These are phyloP conservation scores for Phytophthora pinifolia DNA, from an alignment of 352 stramenopile species.

Conservation along the genomic window DNA sequence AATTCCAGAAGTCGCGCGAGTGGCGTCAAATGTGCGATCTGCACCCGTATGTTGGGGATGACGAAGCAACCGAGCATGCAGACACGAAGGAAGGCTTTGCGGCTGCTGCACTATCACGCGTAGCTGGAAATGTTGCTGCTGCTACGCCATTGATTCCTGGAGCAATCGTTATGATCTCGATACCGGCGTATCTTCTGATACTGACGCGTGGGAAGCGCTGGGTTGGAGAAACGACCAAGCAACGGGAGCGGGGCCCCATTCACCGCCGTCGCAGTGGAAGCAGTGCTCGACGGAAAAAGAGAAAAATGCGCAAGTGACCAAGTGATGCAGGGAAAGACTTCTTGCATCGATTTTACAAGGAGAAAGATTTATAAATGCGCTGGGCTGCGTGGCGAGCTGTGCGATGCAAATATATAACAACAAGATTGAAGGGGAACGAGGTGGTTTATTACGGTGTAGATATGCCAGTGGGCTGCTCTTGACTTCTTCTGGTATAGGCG, in stretches of 20 bases:
- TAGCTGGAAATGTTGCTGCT: slow-evolving; percentile 19
- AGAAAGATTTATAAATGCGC: slow-evolving; percentile 4
- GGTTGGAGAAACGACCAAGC: slow-evolving; percentile 27
- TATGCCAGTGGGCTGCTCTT: too few relatives aligned
- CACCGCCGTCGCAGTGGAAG: slow-evolving; percentile 24
- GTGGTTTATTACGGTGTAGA: too few relatives aligned
- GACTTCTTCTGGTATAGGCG: too few relatives aligned
- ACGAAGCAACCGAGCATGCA: neutral
- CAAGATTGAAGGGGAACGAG: too few relatives aligned
- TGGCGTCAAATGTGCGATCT: slow-evolving; percentile 36
- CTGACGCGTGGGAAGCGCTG: slow-evolving; percentile 31
- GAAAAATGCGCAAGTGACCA: slow-evolving; percentile 30
- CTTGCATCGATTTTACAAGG: neutral
- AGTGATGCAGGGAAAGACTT: neutral
- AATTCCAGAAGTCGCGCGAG: slow-evolving; percentile 23
- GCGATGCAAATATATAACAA: slow-evolving; percentile 15
- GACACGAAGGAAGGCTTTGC: slow-evolving; percentile 2
- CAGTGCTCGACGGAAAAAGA: slow-evolving; percentile 25
- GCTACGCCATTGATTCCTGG: slow-evolving; percentile 11
- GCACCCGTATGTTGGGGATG: slow-evolving; percentile 8
- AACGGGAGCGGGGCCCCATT: slow-evolving; percentile 21
- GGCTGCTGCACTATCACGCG: slow-evolving; percentile 9
- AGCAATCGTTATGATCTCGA: slow-evolving; percentile 22
- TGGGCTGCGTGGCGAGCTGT: neutral
- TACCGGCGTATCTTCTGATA: slow-evolving; percentile 30